Base-by-base conservation (phyloP, 352 stramenopile genomes). In the Globisporangium nagaii region DNA sequence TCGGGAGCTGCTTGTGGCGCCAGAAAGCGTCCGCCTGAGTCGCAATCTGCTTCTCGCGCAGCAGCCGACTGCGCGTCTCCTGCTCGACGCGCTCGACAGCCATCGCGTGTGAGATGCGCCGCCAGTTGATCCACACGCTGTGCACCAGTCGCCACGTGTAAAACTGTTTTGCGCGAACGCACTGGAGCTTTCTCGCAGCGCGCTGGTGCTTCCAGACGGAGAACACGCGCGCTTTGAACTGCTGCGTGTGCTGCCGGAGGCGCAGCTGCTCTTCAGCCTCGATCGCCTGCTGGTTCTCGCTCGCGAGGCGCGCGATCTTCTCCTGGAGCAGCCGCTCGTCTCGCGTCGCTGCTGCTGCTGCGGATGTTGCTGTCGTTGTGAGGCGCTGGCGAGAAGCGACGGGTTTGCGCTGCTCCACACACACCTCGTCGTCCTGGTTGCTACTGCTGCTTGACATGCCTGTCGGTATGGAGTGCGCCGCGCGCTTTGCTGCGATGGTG, bases 271-370 rank as follows among this genome's bases (percentile, higher is more conserved):
- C 47, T 43, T 62, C 39, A 13, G 36, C 1, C 13, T 35, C 17
- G 2, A 31, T 36, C 27, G 39, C 47, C 1, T 32, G 56, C 41
- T 62, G 40, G 19, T 62, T 68, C 36, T 68, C 60, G 27, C 20
- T 53, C 17, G 24, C 41, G 17, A 84, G 56, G 0, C 61, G 68
- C n/a, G 56, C 20, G 40, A 84, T 76, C 45, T 68, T 28, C 27
- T 71, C 58, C 44, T 73, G 56, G 22, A 80, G 42, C 1, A 56
- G 27, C 4, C 66, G 65, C 53, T 78, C 58, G 25, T 71, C 57
- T 30, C 39, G 4, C 2, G 12, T 11, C 8, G 25, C 9, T 22
- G 24, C 7, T 24, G 17, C n/a, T 27, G 24, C n/a, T 19, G 20
- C 68, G 68, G 37, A 48, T 71, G 20, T 65, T 68, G 36, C 3